Evolutionary conservation across 257 asterid species (phyloP).

Genomic region (Paulownia fortunei): DNA sequence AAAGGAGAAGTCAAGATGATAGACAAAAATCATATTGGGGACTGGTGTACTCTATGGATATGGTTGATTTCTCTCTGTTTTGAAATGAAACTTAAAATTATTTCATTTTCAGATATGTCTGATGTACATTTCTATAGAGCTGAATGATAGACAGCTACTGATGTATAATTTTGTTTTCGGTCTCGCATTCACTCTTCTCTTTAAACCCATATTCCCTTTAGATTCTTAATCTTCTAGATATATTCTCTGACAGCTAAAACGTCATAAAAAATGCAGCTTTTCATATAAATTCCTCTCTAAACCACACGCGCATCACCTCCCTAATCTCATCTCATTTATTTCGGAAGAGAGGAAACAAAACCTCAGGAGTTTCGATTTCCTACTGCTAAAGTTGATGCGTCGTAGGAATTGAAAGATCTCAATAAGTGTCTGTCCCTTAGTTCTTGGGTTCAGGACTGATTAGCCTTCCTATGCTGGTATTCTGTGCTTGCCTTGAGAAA

Average conservation of each 20-base stretch:
- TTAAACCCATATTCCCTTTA: background rate
- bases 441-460: conserved; percentile 14
- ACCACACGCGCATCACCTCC: background rate
- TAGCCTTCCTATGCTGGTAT: background rate
- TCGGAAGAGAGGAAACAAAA: background rate
- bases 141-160: background rate
- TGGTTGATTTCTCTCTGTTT: background rate
- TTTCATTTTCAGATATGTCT: background rate
- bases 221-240: background rate
- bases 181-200: background rate
- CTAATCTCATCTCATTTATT: background rate
- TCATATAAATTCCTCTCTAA: conserved; percentile 1
- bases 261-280: background rate
- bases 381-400: background rate
- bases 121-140: background rate
- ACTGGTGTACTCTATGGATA: background rate
- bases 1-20: background rate
- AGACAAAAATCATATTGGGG: background rate
- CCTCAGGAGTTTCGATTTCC: background rate
- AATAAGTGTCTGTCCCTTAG: background rate
- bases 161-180: background rate
- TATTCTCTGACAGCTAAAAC: background rate
- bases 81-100: background rate
- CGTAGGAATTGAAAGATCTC: background rate
- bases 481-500: background rate